Evolutionary conservation across 495 filamentous ascomycete species (phyloP), one percentile per base, ranked within the genome.

Genomic region (Hyaloscypha finlandica): DNA sequence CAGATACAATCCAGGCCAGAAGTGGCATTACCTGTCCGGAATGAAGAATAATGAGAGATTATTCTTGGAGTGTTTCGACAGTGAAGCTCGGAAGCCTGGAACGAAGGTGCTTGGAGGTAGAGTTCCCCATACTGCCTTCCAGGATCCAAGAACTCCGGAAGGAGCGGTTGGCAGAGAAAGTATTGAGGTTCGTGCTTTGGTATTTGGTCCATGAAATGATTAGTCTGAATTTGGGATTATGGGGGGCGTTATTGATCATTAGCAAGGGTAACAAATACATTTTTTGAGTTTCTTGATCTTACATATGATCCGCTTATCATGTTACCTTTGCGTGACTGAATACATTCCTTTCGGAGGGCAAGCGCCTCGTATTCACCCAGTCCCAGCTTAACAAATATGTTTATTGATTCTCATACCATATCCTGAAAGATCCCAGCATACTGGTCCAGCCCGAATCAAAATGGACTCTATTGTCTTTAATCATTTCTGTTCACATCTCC

Each of bases 61-160:
- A 64, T 77, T 96, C 73, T 78, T 97, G 37, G 89, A 96, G 82
- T 97, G 92, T 74, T 94, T 86, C 68, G 93, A 96, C 78, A 86
- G 80, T 55, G 83, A 88, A 71, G 76, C 74, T 2, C 37, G 78
- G 30, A 83, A 81, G 70, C 74, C 77, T 1, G 80, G 80, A 0
- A 77, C 74, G 0, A 79, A 79, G 25, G 85, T 83, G 12, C 78
- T 84, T 25, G 88, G 85, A 35, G 88, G 89, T 5, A 79, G 91
- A 69, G 85, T 91, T 62, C 89, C 93, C 42, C 93, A 97, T 82
- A 87, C 88, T 14, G 93, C 92, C 31, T 97, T 97, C 81, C 79
- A 79, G 62, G 89, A 96, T 78, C 86, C 87, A 33, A 81, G 86
- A 71, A 90, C 88, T 19, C 81, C 83, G 32, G 77, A 81, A 35